Percentiles rank a stretch among this genome's conserved stretches.
These are phyloP conservation scores for Colletotrichum nymphaeae DNA, from an alignment of 2,329 filamentous ascomycete species.

Conservation along the genomic window DNA sequence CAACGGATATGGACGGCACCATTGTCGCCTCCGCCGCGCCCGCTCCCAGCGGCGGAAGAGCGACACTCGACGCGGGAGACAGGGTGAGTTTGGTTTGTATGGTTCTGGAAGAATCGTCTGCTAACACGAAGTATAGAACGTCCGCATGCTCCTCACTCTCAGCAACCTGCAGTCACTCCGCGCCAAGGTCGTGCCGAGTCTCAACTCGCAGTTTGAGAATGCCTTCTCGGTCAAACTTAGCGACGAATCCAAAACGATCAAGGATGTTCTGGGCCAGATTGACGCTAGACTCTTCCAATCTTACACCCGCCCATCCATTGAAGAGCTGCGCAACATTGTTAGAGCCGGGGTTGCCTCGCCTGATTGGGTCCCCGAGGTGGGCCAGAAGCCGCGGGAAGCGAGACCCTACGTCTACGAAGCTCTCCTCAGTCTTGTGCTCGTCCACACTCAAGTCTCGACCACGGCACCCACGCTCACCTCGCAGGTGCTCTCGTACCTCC, in stretches of 20 bases:
- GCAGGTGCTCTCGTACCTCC: conserved; percentile 86
- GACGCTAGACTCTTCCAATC: conserved; percentile 91
- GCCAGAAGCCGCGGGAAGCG: conserved; percentile 76
- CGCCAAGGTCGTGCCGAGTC: conserved; percentile 82
- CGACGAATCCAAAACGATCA: conserved; percentile 91
- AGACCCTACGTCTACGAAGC: conserved; percentile 90
- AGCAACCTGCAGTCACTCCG: conserved; percentile 91
- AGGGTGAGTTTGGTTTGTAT: conserved; percentile 55
- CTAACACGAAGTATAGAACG: conserved; percentile 67
- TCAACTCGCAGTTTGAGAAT: conserved; percentile 94
- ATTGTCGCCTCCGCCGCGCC: conserved; percentile 48
- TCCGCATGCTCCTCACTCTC: conserved; percentile 92
- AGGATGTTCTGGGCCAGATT: conserved; percentile 90
- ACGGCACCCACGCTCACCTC: conserved; percentile 80
- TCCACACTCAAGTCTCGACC: conserved; percentile 90
- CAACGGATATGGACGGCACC: conserved; percentile 57
- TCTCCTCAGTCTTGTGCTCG: conserved; percentile 85
- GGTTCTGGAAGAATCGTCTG: neutral
- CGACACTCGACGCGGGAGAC: conserved; percentile 65
- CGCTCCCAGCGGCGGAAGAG: conserved; percentile 53
- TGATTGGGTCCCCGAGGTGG: conserved; percentile 74
- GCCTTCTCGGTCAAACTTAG: conserved; percentile 94
- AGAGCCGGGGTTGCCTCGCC: conserved; percentile 76
- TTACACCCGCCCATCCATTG: conserved; percentile 84
- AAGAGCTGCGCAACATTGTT: conserved; percentile 76